Evolutionary conservation across 495 filamentous ascomycete species (phyloP), one percentile per base, ranked within the genome.

Genomic region (Xylaria grammica): DNA sequence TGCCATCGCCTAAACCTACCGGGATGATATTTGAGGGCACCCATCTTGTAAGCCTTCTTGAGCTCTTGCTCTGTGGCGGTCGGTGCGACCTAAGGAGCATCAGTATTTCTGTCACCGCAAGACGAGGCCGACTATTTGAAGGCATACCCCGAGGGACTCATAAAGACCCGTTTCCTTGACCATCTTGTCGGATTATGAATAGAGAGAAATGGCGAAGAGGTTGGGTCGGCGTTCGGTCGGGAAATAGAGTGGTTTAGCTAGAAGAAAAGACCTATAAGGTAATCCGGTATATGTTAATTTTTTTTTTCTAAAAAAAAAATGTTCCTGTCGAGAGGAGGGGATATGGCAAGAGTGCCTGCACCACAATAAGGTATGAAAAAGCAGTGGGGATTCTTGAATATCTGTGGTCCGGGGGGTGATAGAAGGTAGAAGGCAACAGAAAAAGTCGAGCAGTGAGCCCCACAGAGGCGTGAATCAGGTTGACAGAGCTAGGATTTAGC

Each of bases 131-230:
- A 8, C 26, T 20, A 54, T 52, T 32, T 22, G 45, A 44, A 49
- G 52, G 81, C 90, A 70, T 87, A 95, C 93, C 78, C 93, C 93
- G 48, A 97, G 85, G 63, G 84, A 75, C 63, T 97, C 93, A 79
- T 97, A 97, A 69, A 88, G 84, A 77, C 91, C 92, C 22, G 91
- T 92, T 68, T 97, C 93, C 74, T 92, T 94, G 68, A 93, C 93
- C 93, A 97, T 97, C 65, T 77, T 90, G 80, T 63, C 53, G 63
- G 67, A 50, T 64, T 65, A 67, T n/a, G 24, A 36, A 22, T 46
- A 49, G 17, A n/a, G 30, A 4, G 20, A 26, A 46, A 22, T 19
- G 34, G 22, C 30, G 26, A 30, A 19, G 40, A 27, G 30, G 22
- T 56, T 22, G 32, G 10, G 24, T 6, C 29, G 38, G 24, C 13